Percentiles rank a stretch among this genome's conserved stretches.
phyloP scores from a whole-genome alignment of 768 basidiomycete genomes.

The Termitomyces sp. region DNA sequence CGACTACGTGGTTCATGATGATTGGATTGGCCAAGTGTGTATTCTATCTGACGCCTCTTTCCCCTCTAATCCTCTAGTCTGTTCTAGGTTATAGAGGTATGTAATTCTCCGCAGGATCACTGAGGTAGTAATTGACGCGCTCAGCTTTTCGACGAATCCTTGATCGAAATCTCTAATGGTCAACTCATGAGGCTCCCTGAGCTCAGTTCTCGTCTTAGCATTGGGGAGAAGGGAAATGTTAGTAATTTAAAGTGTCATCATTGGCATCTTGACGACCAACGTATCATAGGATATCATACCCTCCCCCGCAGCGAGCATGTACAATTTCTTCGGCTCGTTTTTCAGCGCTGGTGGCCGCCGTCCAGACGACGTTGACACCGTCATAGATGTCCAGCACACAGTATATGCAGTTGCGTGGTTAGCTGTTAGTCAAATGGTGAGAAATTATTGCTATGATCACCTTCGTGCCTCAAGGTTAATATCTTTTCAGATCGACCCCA shows the following conservation, averaged over 20 bases:
- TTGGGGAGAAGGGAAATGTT: conserved; percentile 75
- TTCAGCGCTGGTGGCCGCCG: conserved; percentile 32
- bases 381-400: conserved; percentile 68
- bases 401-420: conserved; percentile 83
- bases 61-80: not conserved
- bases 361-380: conserved; percentile 47
- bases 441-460: conserved; percentile 15
- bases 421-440: conserved; percentile 79
- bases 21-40: conserved; percentile 88
- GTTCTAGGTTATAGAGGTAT: conserved; percentile 4
- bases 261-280: not conserved
- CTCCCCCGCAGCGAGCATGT: conserved; percentile 36
- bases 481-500: conserved; percentile 48
- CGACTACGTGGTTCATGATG: conserved; percentile 75
- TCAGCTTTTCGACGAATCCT: conserved; percentile 80
- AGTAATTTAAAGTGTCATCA: conserved; percentile 19
- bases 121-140: conserved; percentile 44
- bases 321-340: conserved; percentile 40
- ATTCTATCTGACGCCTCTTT: not conserved
- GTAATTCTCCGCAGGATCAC: conserved; percentile 45
- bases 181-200: conserved; percentile 71
- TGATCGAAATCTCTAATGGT: conserved; percentile 61
- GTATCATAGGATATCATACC: conserved; percentile 61
- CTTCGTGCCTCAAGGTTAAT: not conserved
- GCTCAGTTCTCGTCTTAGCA: conserved; percentile 64